Evolutionary conservation across 2,329 filamentous ascomycete species (phyloP), one percentile per base, ranked within the genome.

Genomic region (Colletotrichum sp.): DNA sequence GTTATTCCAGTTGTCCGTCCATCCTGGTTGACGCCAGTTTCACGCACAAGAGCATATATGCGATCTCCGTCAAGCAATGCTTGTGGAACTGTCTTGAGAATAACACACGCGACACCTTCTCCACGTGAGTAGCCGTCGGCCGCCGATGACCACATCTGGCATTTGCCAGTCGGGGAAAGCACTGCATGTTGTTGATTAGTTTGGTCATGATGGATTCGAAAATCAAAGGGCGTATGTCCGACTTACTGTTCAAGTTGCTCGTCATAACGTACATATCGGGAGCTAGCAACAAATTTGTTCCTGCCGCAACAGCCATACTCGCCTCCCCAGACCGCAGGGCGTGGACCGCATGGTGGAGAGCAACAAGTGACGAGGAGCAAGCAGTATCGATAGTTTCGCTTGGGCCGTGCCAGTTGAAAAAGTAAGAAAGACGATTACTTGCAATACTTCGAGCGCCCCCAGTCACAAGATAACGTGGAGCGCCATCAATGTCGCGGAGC

Each of bases 81-180:
- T 1, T 81, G 74, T 13, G 76, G 81, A 8, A 90, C 79, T 2
- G 76, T 78, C 76, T 90, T 91, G 8, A 91, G 74, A 1, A 89
- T 77, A 0, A 90, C 76, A 0, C 81, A 79, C 1, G 83, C 86
- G 9, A 88, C 77, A 2, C 88, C 89, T 51, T 91, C 89, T 8
- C 88, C 89, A 0, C 89, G 83, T 8, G 82, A 87, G 75, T 90
- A 90, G 1, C 89, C 89, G 76, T 89, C 81, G 0, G 87, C 89
- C 4, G 78, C 78, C 6, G 78, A 80, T 74, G 87, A 84, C 80
- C 83, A 87, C 80, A 84, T 85, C 6, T 79, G 78, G 65, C 78
- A 83, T 12, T 78, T 76, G 11, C 82, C 82, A 1, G 76, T 81
- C 1, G 83, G 79, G 6, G 83, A 84, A 7, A 87, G 76, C 80